Base-by-base conservation (phyloP, 2,329 filamentous ascomycete species). In the Colletotrichum endophyticum region DNA sequence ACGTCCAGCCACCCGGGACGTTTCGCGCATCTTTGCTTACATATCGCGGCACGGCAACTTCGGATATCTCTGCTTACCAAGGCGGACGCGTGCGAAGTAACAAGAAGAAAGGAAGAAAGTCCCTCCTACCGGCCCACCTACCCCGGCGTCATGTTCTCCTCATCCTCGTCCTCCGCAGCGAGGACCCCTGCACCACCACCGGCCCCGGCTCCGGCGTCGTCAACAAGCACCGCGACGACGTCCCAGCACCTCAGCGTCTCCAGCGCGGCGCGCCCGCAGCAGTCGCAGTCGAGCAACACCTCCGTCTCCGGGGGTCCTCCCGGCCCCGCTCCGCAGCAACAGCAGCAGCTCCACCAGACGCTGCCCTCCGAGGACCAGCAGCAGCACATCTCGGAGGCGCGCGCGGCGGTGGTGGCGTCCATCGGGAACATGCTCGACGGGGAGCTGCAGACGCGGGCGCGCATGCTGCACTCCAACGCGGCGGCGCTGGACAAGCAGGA, bases 351-450 rank as follows among this genome's bases (percentile, higher is more conserved):
- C 15, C 83, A 84, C 62, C 82, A 84, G 6, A 85, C 83, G 66
- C 84, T 88, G 13, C 87, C 87, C 3, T 84, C 87, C 4, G 80
- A 84, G 63, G 83, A 86, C 68, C 85, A 88, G 67, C 85, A 87
- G 81, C 85, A 85, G 8, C 87, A 89, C 81, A 87, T 92, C 25
- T 84, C 87, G 66, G 89, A 92, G 81, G 91, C 92, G 53, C 91
- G 92, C 78, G 84, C 86, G 34, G 91, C 91, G 11, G 87, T 94
- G 69, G 87, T 92, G 39, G 92, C 92, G 27, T 90, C 90, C 63
- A 89, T 96, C 69, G 93, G 93, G 80, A 93, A 94, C 83, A 91
- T 93, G 80, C 88, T 96, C 79, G 93, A 95, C 86, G 86, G 89
- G 62, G 90, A 94, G 81, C 90, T 96, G 66, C 90, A 92, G 79